A percentile compares a stretch with the other conserved stretches of the same genome.
phyloP scores from a whole-genome alignment of 108 stramenopile genomes.

The Nitzschia sp. region DNA sequence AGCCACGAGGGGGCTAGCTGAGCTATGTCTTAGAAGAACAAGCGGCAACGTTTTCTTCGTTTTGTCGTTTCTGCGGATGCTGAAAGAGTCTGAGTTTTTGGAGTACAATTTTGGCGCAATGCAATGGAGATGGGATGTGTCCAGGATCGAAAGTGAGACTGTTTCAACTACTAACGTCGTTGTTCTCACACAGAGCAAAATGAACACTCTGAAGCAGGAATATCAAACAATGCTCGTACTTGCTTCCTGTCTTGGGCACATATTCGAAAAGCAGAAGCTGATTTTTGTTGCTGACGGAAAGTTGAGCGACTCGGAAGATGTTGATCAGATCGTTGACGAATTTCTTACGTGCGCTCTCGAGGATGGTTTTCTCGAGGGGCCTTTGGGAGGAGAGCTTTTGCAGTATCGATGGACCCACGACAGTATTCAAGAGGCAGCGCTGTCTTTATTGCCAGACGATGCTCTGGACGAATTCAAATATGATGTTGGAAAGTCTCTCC shows the following conservation, averaged over 20 bases:
- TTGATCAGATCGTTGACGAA: slow-evolving; percentile 8
- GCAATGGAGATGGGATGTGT: slow-evolving; percentile 19
- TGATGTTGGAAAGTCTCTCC: slow-evolving; percentile 38
- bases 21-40: slow-evolving; percentile 4
- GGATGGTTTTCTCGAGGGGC: background rate
- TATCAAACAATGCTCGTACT: slow-evolving; percentile 31
- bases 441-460: slow-evolving; percentile 25
- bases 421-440: slow-evolving; percentile 41
- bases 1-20: slow-evolving; percentile 5
- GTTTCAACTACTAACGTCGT: slow-evolving; percentile 13
- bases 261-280: slow-evolving; percentile 25
- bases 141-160: background rate
- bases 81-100: slow-evolving; percentile 4
- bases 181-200: slow-evolving; percentile 33
- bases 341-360: background rate
- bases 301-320: slow-evolving; percentile 12
- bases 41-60: slow-evolving; percentile 17
- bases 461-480: slow-evolving; percentile 34
- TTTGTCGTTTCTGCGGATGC: slow-evolving; percentile 7
- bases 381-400: background rate
- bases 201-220: slow-evolving; percentile 21
- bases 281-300: slow-evolving; percentile 11
- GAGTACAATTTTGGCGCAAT: background rate
- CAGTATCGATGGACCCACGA: slow-evolving; percentile 36
- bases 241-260: slow-evolving; percentile 42